phyloP scores from a whole-genome alignment of 1,284 basidiomycete genomes.

The Ceratobasidium sp. region DNA sequence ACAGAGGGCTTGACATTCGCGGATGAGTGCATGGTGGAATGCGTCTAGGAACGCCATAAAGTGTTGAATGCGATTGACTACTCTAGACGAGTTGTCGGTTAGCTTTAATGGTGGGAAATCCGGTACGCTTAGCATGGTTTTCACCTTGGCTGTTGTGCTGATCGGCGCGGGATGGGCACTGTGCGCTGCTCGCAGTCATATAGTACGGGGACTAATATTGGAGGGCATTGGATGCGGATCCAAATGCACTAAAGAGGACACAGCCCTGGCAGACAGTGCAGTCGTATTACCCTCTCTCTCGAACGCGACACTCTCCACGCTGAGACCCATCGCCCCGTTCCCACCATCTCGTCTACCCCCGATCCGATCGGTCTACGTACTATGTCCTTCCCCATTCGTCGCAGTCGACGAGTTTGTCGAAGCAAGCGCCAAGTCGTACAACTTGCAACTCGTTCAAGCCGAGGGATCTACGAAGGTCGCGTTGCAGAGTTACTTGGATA shows the following conservation, averaged over 20 bases:
- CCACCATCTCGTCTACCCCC: conserved; percentile 56
- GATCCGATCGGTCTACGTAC: conserved; percentile 89
- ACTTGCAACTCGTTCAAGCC: conserved; percentile 80
- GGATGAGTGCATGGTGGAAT: conserved; percentile 66
- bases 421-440: conserved; percentile 74
- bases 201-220: conserved; percentile 64
- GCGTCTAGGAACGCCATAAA: not conserved
- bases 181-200: conserved; percentile 87
- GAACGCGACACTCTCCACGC: conserved; percentile 24
- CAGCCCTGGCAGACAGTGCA: conserved; percentile 29
- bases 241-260: conserved; percentile 1
- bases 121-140: conserved; percentile 69
- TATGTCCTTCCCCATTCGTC: conserved; percentile 88
- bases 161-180: conserved; percentile 73
- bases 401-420: conserved; percentile 88
- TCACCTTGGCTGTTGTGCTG: not conserved
- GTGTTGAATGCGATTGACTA: conserved; percentile 53
- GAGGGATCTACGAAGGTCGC: conserved; percentile 83
- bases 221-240: conserved; percentile 36
- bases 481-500: conserved; percentile 77
- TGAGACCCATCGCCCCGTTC: not conserved
- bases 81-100: conserved; percentile 78
- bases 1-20: conserved; percentile 77
- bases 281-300: conserved; percentile 31
- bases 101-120: conserved; percentile 99